These are phyloP conservation scores for Phytophthora chlamydospora DNA, from an alignment of 352 stramenopile species.

Conservation along the genomic window DNA sequence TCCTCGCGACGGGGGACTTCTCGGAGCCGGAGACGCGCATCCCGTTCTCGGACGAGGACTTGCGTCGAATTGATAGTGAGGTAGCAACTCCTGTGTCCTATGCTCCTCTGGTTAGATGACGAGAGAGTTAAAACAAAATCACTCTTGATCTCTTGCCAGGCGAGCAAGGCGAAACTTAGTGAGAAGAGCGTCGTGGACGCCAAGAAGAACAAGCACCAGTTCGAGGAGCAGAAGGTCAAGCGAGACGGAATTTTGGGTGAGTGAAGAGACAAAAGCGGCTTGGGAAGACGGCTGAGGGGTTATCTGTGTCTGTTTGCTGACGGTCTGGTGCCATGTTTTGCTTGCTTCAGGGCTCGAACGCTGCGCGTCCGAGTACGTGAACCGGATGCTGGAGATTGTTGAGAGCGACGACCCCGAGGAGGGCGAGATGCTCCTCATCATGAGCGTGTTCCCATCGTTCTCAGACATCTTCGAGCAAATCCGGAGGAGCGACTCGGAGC, in stretches of 20 bases:
- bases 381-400: slow-evolving; percentile 86
- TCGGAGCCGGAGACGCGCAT: slow-evolving; percentile 89
- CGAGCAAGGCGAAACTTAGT: slow-evolving; percentile 62
- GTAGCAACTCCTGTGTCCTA: slow-evolving; percentile 41
- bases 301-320: background rate
- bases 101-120: slow-evolving; percentile 39
- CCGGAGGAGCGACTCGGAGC: slow-evolving; percentile 73
- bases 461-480: slow-evolving; percentile 89
- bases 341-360: slow-evolving; percentile 66
- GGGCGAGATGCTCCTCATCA: slow-evolving; percentile 82
- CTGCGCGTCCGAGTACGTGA: slow-evolving; percentile 86
- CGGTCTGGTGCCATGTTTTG: background rate
- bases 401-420: slow-evolving; percentile 82
- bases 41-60: slow-evolving; percentile 83
- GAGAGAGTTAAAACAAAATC: slow-evolving; percentile 35
- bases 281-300: too few relatives aligned
- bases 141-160: slow-evolving; percentile 51
- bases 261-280: slow-evolving; percentile 1
- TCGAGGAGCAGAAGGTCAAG: slow-evolving; percentile 85
- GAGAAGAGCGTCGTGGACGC: slow-evolving; percentile 75
- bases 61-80: slow-evolving; percentile 74
- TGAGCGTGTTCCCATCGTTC: slow-evolving; percentile 89
- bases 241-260: slow-evolving; percentile 80
- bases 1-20: slow-evolving; percentile 89
- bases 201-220: slow-evolving; percentile 79